Evolutionary conservation across 768 basidiomycete species (phyloP), one percentile per base, ranked within the genome.

Genomic region (Termitomyces titanicus): DNA sequence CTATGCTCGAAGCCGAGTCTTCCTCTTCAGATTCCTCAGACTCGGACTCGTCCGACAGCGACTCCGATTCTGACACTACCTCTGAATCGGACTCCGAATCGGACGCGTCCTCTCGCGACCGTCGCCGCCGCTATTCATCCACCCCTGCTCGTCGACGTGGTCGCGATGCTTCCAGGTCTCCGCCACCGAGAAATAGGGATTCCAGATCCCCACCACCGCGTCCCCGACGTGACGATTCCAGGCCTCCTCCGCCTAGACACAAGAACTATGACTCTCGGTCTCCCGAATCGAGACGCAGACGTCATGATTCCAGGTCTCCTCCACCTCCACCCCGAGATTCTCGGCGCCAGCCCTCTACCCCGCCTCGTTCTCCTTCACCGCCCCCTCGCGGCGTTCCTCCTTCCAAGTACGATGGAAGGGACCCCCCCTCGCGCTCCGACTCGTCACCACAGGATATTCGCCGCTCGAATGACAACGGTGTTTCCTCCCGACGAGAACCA

Each of bases 1-100:
- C 90, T 3, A 85, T 91, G 79, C 78, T 93, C 24, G 90, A 89
- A 66, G 89, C 84, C 20, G 79, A 82, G 60, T 71, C 76, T 54
- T 70, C 10, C 35, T 67, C 65, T 34, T 70, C 72, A n/a, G 64
- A 64, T 13, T 75, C 73, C 39, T 76, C 79, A 0, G 75, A 77
- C 18, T 72, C 74, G 0, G 70, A 66, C 29, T 71, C 71, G 1
- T 70, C 69, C 1, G 67, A 68, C 22, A 51, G 54, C 15, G 53
- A 43, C 33, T 68, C 69, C 2, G 60, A 58, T 20, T 69, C 67
- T 11, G 68, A 68, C 20, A 64, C 64, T 4, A 56, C 59, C 35
- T 64, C 64, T 35, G 56, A 52, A 20, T 60, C 59, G 29, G 56
- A 46, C 37, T 66, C 66, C 6, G 57, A 59, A 18, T 64, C 65